Evolutionary conservation across 257 asterid genomes (phyloP).

Genomic region (Solanum boliviense): DNA sequence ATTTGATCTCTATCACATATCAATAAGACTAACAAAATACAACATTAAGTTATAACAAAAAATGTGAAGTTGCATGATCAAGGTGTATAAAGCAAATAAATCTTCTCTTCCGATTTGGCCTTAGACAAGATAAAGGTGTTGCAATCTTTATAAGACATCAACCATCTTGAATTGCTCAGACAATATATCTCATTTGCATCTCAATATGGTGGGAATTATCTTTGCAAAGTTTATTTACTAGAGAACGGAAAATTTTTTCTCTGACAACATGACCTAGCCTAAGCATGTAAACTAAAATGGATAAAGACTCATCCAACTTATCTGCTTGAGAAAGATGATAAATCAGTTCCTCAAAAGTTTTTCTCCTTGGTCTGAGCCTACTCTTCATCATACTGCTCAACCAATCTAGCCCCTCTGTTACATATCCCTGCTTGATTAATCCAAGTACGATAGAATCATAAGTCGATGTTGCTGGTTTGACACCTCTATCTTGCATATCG

Average conservation of each 20-base stretch:
- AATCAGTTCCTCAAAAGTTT: slow-evolving; percentile 39
- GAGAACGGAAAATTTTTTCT: slow-evolving; percentile 14
- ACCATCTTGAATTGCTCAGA: neutral
- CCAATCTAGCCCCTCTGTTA: slow-evolving; percentile 38
- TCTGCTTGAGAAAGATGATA: slow-evolving; percentile 24
- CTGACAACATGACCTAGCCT: slow-evolving; percentile 32
- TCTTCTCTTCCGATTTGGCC: neutral
- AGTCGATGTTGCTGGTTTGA: slow-evolving; percentile 18
- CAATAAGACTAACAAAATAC: neutral
- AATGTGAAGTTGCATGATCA: neutral
- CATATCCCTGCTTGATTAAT: slow-evolving; percentile 30
- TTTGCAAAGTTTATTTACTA: slow-evolving; percentile 40
- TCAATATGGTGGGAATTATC: slow-evolving; percentile 12
- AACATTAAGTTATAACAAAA: neutral
- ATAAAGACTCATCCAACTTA: slow-evolving; percentile 30
- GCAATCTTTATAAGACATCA: neutral
- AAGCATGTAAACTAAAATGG: slow-evolving; percentile 36
- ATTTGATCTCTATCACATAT: neutral
- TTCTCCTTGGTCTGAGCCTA: slow-evolving; percentile 33
- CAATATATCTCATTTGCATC: slow-evolving; percentile 11
- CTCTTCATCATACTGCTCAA: slow-evolving; percentile 27
- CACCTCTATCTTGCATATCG: slow-evolving; percentile 42
- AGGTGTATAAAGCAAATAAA: neutral
- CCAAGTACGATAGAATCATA: slow-evolving; percentile 36
- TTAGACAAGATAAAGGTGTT: neutral